phyloP scores from a whole-genome alignment of 2,329 filamentous ascomycete species.

The Aspergillus uvarum region DNA sequence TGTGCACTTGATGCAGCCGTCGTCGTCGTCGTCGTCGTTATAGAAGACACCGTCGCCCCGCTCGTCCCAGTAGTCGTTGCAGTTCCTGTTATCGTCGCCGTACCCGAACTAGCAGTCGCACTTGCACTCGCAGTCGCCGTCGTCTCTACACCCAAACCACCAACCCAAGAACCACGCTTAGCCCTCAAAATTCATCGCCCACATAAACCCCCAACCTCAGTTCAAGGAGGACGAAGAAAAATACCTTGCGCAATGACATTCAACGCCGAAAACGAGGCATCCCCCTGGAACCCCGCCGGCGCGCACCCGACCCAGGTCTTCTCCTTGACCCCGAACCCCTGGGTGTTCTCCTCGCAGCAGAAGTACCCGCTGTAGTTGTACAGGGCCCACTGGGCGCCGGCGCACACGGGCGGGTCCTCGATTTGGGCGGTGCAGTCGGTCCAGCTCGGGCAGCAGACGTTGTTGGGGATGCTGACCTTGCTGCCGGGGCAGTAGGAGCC shows the following conservation, averaged over 20 bases:
- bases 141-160: not conserved
- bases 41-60: not conserved
- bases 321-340: not conserved
- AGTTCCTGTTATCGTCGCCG: not conserved
- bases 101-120: not conserved
- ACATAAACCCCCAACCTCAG: too few species aligned
- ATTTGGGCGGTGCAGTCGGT: slow-evolving; percentile 3
- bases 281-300: not conserved
- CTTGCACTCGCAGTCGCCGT: not conserved
- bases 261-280: not conserved
- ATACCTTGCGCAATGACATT: not conserved
- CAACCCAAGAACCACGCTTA: not conserved
- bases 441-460: slow-evolving; percentile 6
- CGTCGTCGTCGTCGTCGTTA: not conserved
- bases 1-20: not conserved
- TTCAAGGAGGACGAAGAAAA: not conserved
- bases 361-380: slow-evolving; percentile 4
- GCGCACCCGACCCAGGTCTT: slow-evolving; percentile 1
- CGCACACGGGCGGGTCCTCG: not conserved
- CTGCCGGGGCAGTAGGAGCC: slow-evolving; percentile 3
- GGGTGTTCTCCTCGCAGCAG: not conserved
- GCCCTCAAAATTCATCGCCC: not conserved
- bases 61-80: too few species aligned
- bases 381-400: not conserved
- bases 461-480: not conserved